Conservation (phyloP, 495 filamentous ascomycete species). For the Pseudoneurospora amorphoporcata region DNA sequence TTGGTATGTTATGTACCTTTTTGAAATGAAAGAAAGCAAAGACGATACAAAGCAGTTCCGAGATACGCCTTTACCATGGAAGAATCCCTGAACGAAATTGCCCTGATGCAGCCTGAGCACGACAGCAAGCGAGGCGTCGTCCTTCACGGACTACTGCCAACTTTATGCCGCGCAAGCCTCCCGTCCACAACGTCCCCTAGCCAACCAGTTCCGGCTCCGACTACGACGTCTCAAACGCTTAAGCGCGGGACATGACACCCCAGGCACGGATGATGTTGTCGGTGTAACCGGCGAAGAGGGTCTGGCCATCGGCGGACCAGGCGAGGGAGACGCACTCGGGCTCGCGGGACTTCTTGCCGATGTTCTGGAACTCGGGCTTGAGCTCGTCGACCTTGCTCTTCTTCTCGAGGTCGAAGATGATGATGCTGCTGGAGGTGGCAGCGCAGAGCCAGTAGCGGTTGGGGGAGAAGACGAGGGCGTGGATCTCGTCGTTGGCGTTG, state of each 20-base stretch:
- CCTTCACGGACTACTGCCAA: not conserved
- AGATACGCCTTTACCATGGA: constrained; percentile 30
- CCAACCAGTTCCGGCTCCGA: constrained; percentile 8
- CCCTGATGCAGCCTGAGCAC: constrained; percentile 1
- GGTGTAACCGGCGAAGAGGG: constrained; percentile 98
- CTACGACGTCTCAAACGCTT: constrained; percentile 20
- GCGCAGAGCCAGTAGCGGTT: constrained; percentile 99
- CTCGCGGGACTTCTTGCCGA: constrained; percentile 98
- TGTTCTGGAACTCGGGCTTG: constrained; percentile 93
- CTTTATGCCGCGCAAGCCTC: constrained; percentile 11
- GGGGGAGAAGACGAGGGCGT: constrained; percentile 99
- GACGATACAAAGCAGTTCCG: constrained; percentile 27
- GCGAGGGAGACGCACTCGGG: constrained; percentile 96
- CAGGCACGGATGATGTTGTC: constrained; percentile 99
- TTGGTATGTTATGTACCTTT: constrained; percentile 3
- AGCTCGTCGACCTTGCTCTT: constrained; percentile 99
- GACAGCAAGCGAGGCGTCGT: not conserved
- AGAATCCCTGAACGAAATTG: constrained; percentile 21
- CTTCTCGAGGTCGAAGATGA: constrained; percentile 99
- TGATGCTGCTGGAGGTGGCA: constrained; percentile 91
- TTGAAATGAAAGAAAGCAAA: constrained; percentile 28
- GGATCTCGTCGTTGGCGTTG: constrained; percentile 98
- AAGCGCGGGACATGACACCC: constrained; percentile 82
- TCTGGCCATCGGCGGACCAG: constrained; percentile 97
- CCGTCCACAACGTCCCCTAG: constrained; percentile 7